A percentile compares a stretch with the other conserved stretches of the same genome.
phyloP scores from a whole-genome alignment of 1,284 basidiomycete species.

The Cryptococcus wingfieldii region DNA sequence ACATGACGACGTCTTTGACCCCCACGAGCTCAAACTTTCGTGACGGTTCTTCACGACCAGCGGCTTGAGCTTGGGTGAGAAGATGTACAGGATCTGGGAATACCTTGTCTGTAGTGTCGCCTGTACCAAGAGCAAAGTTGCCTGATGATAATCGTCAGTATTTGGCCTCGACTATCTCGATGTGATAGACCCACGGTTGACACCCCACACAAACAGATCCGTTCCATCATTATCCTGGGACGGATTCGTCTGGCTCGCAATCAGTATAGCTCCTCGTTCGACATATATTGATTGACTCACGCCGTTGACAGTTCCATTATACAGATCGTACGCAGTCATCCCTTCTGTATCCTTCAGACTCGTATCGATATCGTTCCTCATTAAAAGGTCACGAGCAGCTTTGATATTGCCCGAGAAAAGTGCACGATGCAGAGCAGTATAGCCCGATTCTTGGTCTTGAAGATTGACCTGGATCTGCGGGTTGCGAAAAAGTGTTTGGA shows the following conservation, averaged over 20 bases:
- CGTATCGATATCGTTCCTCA: conserved; percentile 70
- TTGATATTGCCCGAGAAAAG: conserved; percentile 81
- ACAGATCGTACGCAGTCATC: conserved; percentile 88
- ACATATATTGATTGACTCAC: conserved; percentile 20
- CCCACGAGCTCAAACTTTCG: conserved; percentile 53
- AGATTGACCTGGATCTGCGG: conserved; percentile 74
- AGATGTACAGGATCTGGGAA: conserved; percentile 73
- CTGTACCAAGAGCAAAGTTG: conserved; percentile 79
- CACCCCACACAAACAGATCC: conserved; percentile 86
- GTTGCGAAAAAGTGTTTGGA: conserved; percentile 72
- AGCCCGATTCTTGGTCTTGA: conserved; percentile 76
- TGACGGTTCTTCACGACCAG: conserved; percentile 37
- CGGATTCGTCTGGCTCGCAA: conserved; percentile 58
- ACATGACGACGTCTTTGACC: conserved; percentile 70
- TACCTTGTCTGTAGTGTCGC: conserved; percentile 71
- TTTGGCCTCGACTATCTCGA: background rate
- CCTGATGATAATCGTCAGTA: conserved; percentile 15
- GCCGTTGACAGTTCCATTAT: conserved; percentile 79
- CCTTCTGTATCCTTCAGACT: conserved; percentile 82
- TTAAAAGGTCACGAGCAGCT: conserved; percentile 70
- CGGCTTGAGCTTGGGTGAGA: conserved; percentile 51
- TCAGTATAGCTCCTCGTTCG: conserved; percentile 1
- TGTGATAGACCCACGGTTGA: conserved; percentile 57
- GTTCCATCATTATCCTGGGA: conserved; percentile 51
- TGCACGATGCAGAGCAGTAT: conserved; percentile 89